phyloP scores from a whole-genome alignment of 108 stramenopile genomes.

The Schizochytrium sp. region DNA sequence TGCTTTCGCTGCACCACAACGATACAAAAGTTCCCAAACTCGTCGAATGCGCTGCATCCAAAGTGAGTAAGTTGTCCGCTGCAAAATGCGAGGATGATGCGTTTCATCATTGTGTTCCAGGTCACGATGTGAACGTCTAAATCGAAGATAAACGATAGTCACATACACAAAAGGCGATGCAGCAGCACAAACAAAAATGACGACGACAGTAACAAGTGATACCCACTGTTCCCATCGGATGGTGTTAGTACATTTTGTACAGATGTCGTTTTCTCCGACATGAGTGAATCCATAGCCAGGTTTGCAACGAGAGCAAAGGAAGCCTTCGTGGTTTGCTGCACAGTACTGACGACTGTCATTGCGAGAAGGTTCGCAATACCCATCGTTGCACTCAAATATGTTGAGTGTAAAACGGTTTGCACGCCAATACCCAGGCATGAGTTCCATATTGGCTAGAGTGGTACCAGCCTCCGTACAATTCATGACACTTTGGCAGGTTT shows the following conservation, averaged over 20 bases:
- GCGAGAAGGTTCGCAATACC: not conserved
- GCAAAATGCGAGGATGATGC: not conserved
- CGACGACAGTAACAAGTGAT: not conserved
- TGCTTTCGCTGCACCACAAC: not conserved
- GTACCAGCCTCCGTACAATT: conserved; percentile 35
- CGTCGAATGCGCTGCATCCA: not conserved
- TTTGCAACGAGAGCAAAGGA: conserved; percentile 12
- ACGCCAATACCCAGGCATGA: conserved; percentile 30
- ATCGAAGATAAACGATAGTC: not conserved
- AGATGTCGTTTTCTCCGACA: not conserved
- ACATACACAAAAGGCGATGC: not conserved
- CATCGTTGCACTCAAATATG: not conserved
- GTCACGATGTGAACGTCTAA: not conserved
- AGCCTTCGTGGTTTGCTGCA: conserved; percentile 12
- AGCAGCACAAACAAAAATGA: not conserved
- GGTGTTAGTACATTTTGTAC: not conserved
- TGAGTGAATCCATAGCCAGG: not conserved
- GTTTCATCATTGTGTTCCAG: not conserved
- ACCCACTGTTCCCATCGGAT: not conserved
- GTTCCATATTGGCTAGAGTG: conserved; percentile 34
- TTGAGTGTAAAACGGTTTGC: not conserved
- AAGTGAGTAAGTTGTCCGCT: not conserved
- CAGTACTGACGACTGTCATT: not conserved
- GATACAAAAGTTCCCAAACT: not conserved
- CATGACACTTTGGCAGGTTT: not conserved